These are phyloP conservation scores for Penicillium verhagenii DNA, from an alignment of 495 filamentous ascomycete genomes.

Conservation along the genomic window DNA sequence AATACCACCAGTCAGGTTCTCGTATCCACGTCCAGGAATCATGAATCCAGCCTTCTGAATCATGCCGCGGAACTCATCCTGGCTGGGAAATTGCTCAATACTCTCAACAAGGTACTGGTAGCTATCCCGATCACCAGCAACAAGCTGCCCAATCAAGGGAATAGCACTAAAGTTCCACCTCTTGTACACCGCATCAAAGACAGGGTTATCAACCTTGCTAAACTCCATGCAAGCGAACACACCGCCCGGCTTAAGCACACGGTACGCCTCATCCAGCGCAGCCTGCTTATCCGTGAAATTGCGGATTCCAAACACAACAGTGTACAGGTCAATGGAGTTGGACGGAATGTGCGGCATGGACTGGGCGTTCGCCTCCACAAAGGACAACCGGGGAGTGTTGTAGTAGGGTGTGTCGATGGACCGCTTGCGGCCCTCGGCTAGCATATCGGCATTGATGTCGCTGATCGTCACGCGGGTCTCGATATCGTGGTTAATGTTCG, in stretches of 20 bases:
- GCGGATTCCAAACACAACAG: slow-evolving; percentile 94
- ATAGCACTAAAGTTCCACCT: slow-evolving; percentile 94
- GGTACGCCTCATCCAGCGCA: slow-evolving; percentile 76
- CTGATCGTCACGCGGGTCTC: slow-evolving; percentile 80
- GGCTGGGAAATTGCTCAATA: slow-evolving; percentile 88
- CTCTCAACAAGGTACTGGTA: slow-evolving; percentile 99
- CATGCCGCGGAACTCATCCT: slow-evolving; percentile 82
- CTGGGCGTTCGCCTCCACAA: slow-evolving; percentile 91
- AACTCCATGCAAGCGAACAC: slow-evolving; percentile 98
- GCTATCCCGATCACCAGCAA: slow-evolving; percentile 90
- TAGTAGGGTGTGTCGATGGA: slow-evolving; percentile 59
- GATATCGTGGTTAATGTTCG: slow-evolving; percentile 75
- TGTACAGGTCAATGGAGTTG: slow-evolving; percentile 82
- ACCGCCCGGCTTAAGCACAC: slow-evolving; percentile 90
- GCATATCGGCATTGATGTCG: slow-evolving; percentile 95
- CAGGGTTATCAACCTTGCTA: slow-evolving; percentile 67
- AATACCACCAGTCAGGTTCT: slow-evolving; percentile 87
- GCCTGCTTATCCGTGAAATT: slow-evolving; percentile 88
- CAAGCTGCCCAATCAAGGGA: slow-evolving; percentile 90
- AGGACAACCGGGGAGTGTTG: slow-evolving; percentile 59
- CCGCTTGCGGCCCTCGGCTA: slow-evolving; percentile 81
- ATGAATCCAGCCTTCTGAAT: slow-evolving; percentile 85
- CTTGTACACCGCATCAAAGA: slow-evolving; percentile 89
- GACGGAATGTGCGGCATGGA: slow-evolving; percentile 62
- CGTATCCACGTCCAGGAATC: slow-evolving; percentile 76